Evolutionary conservation across 805 yeast genomes (phyloP).

Genomic region (Vanderwaltozyma verrucispora): DNA sequence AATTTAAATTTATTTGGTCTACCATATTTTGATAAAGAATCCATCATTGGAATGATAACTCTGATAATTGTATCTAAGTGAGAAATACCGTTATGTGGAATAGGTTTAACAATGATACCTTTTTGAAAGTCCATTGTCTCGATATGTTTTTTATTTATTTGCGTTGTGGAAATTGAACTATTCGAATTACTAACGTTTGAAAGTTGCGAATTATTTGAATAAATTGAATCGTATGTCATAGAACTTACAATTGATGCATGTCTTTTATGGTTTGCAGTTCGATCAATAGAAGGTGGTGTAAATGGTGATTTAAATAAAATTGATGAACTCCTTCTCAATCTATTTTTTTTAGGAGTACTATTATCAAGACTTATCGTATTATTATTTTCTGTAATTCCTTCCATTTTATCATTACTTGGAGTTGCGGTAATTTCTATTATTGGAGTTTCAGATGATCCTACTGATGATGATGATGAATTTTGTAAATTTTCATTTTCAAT

Average conservation of each 20-base stretch:
- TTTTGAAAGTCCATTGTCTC: conserved; percentile 1
- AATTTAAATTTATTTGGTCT: conserved; percentile 53
- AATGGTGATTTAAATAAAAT: neutral
- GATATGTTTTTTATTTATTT: conserved; percentile 1
- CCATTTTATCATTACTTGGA: neutral
- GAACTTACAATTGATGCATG: conserved; percentile 1
- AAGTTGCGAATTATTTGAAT: neutral
- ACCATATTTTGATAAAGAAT: conserved; percentile 60
- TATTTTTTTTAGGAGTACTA: too few relatives aligned
- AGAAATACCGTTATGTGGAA: conserved; percentile 55
- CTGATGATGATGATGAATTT: too few relatives aligned
- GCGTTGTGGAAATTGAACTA: neutral
- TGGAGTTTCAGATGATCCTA: too few relatives aligned
- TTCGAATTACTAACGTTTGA: conserved; percentile 1
- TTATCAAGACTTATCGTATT: too few relatives aligned
- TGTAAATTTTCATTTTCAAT: too few relatives aligned
- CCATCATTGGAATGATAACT: conserved; percentile 53
- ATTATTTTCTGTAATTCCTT: neutral
- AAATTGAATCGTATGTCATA: neutral
- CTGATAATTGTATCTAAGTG: conserved; percentile 62
- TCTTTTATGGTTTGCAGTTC: neutral
- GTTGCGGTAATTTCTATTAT: neutral
- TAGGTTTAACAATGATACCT: conserved; percentile 46
- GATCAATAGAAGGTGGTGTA: neutral
- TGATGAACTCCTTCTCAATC: neutral